These are phyloP conservation scores for Stephania yunnanensis DNA, from an alignment of 164 flowering plant species.

Conservation along the genomic window DNA sequence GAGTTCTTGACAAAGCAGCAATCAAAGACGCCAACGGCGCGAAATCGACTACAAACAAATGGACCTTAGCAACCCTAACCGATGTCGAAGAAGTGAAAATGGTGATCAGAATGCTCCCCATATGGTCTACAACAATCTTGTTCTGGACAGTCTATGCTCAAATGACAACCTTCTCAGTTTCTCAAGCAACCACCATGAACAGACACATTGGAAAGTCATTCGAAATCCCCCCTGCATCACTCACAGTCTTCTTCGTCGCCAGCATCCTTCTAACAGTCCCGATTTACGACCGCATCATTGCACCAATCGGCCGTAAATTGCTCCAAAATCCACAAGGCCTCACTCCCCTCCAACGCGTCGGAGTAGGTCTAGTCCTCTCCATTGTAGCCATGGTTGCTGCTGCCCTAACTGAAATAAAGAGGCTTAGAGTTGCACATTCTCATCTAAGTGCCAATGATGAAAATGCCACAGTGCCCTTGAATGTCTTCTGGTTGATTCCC, in stretches of 20 bases:
- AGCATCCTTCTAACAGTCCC: slow-evolving; percentile 74
- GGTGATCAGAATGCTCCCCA: slow-evolving; percentile 49
- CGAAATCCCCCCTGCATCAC: slow-evolving; percentile 67
- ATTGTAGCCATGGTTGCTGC: slow-evolving; percentile 62
- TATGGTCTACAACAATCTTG: slow-evolving; percentile 83
- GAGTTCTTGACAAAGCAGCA: slow-evolving; percentile 67
- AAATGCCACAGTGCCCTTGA: slow-evolving; percentile 37
- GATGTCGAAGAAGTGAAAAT: slow-evolving; percentile 41
- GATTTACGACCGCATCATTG: slow-evolving; percentile 52
- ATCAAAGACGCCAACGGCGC: slow-evolving; percentile 22
- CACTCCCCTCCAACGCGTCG: slow-evolving; percentile 62
- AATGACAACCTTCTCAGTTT: slow-evolving; percentile 80
- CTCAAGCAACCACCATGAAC: slow-evolving; percentile 84
- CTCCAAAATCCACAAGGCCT: slow-evolving; percentile 59
- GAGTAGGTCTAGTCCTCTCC: slow-evolving; percentile 61
- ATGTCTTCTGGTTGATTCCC: slow-evolving; percentile 67
- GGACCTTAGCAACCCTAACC: slow-evolving; percentile 40
- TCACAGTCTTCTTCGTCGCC: slow-evolving; percentile 77
- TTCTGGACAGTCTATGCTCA: slow-evolving; percentile 91
- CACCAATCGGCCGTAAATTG: slow-evolving; percentile 31
- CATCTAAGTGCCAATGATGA: slow-evolving; percentile 36
- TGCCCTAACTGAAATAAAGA: slow-evolving; percentile 53
- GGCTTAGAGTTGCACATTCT: slow-evolving; percentile 33
- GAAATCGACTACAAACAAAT: slow-evolving; percentile 13
- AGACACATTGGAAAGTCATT: slow-evolving; percentile 56